Base-by-base conservation (phyloP, 2,329 filamentous ascomycete species). In the Annulohypoxylon truncatum region DNA sequence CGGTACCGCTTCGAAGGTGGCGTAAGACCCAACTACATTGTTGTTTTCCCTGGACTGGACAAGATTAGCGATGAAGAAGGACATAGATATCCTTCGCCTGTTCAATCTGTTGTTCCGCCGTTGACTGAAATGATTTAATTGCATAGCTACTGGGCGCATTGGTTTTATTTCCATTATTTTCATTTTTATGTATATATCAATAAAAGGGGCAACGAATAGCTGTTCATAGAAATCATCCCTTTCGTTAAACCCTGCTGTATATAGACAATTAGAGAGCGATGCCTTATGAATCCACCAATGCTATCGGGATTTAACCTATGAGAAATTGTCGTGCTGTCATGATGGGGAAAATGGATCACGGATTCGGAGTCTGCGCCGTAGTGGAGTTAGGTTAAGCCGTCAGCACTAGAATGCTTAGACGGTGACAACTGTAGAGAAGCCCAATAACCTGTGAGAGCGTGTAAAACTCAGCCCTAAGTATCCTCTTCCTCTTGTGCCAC, bases 31-130 rank as follows among this genome's bases (percentile, higher is more conserved):
- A 58, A 60, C 15, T 61, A 51, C 4, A 63, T 76, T 4, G 71
- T 72, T 3, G 62, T 70, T 22, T 75, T 58, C 38, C 73, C 73
- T 0, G 74, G 73, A 1, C 33, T 75, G 12, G 67, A 72, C 38
- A 72, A 64, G 47, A 55, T 75, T n/a, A 68, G 67, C 28, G 71
- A 74, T 15, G 68, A 72, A 29, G 67, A 71, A 12, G 72, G 74
- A 1, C 59, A 56, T 44, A 64, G 64, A 29, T 71, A 63, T 29
- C 40, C 60, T 28, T 20, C 59, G 10, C 68, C 69, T 1, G 12
- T 42, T n/a, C 66, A 68, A 33, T 26, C 58, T 6, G 42, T 75
- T 15, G 63, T 61, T 12, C 50, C 55, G 3, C 72, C 73, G 2
- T 48, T 71, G 1, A 44, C 69, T 26, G 69, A 71, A 52, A 55